phyloP scores from a whole-genome alignment of 1,284 basidiomycete genomes.

The Tranzscheliella williamsii region DNA sequence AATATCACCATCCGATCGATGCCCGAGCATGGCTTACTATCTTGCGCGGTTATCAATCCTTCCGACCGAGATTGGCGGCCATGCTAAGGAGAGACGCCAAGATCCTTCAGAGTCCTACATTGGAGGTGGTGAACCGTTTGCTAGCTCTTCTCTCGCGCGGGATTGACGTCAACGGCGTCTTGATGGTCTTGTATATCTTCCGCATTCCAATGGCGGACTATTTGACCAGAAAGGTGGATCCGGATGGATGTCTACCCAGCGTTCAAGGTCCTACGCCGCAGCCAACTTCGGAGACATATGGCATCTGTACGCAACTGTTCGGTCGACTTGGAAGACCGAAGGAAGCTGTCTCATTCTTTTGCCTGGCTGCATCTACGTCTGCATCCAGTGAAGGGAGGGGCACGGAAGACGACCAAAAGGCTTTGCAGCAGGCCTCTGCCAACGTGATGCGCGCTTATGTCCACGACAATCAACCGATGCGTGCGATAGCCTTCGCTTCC shows the following conservation, averaged over 20 bases:
- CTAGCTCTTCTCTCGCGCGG: slow-evolving; percentile 6
- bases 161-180: slow-evolving; percentile 14
- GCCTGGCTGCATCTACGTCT: not conserved
- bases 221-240: not conserved
- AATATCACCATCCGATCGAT: slow-evolving; percentile 18
- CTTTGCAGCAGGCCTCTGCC: slow-evolving; percentile 4
- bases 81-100: slow-evolving; percentile 17
- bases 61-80: slow-evolving; percentile 14
- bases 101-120: slow-evolving; percentile 22
- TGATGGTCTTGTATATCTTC: slow-evolving; percentile 23
- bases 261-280: not conserved
- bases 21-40: slow-evolving; percentile 33
- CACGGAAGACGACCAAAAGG: not conserved
- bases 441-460: slow-evolving; percentile 20
- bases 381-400: not conserved
- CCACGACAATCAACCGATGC: slow-evolving; percentile 8
- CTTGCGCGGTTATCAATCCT: slow-evolving; percentile 20
- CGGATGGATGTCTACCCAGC: not conserved
- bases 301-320: not conserved
- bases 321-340: not conserved
- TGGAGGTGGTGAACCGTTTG: slow-evolving; percentile 20
- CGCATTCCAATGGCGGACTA: slow-evolving; percentile 10
- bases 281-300: not conserved
- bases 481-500: slow-evolving; percentile 23
- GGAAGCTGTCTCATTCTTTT: not conserved